Base-by-base conservation (phyloP, 1,284 basidiomycete species). In the Apiotrichum gamsii region DNA sequence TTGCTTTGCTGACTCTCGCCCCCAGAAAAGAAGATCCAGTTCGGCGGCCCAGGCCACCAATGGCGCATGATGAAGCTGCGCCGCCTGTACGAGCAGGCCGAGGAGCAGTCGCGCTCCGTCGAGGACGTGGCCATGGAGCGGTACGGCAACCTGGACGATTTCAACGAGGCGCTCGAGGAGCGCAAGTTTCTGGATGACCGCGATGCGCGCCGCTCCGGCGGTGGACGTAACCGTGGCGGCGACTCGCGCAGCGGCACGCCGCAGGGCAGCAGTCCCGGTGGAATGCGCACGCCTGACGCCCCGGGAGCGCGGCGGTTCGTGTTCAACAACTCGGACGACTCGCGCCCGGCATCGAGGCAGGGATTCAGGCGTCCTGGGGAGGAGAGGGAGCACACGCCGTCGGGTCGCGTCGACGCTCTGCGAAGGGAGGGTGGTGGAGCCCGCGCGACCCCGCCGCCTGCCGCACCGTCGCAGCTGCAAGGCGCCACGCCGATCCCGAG, bases 41-140 rank as follows among this genome's bases (percentile, higher is more conserved):
- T 88, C 0, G 91, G 93, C 2, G 90, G 88, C 0, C 87, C 91
- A 3, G 94, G 94, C 10, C 89, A 88, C 15, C 83, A 84, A 64
- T 98, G 94, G 94, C 82, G 94, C 19, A 96, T 97, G 93, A 91
- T 90, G 84, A 91, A 93, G 66, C 80, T 98, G 1, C 82, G 84
- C 30, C 78, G 88, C 13, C 84, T 90, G 1, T 90, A 87, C 65
- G 93, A 97, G 68, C 80, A 86, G 4, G 90, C 87, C 0, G 83
- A 90, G 53, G 90, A 94, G 62, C 89, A 93, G 58, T 79, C 80
- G 3, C 74, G 80, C 18, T 61, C 82, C 0, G 69, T 94, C 2
- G 85, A 90, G 62, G 83, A 91, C 45, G 81, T 97, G 19, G 94
- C 87, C 0, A 59, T 90, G 21, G 94, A 97, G 53, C 80, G 90